phyloP scores from a whole-genome alignment of 1,284 basidiomycete species.

The Ustilago nuda region DNA sequence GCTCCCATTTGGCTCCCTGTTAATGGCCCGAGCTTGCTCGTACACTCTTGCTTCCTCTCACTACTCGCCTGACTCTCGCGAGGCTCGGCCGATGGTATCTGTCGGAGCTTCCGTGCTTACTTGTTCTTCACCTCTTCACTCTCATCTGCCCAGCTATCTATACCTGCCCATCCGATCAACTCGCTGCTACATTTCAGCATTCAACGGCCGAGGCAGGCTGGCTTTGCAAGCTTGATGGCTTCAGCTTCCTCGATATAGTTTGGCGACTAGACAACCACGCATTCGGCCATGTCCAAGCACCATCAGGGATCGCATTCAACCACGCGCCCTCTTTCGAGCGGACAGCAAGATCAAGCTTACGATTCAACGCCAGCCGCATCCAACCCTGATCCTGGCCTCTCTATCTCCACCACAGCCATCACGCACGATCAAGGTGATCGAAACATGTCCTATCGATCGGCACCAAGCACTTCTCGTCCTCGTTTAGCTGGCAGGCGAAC shows the following conservation, averaged over 20 bases:
- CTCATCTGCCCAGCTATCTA: not conserved
- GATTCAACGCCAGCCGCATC: not conserved
- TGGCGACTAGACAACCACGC: not conserved
- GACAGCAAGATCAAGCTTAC: not conserved
- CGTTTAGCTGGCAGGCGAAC: constrained; percentile 33
- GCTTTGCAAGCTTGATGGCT: not conserved
- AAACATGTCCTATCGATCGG: constrained; percentile 19
- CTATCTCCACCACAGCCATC: constrained; percentile 27
- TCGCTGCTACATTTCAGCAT: not conserved
- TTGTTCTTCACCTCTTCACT: not conserved
- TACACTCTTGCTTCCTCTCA: not conserved
- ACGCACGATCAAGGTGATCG: not conserved
- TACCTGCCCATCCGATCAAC: not conserved
- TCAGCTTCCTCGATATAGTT: not conserved
- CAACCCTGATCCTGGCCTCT: constrained; percentile 23
- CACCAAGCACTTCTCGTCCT: constrained; percentile 41
- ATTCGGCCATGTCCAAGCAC: constrained; percentile 11
- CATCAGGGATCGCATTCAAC: constrained; percentile 1
- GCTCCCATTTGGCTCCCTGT: not conserved
- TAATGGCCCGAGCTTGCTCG: not conserved
- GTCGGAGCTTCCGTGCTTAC: not conserved
- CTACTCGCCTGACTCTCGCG: not conserved
- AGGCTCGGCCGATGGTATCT: not conserved
- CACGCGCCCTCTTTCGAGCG: not conserved
- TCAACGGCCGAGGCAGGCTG: not conserved